Percentiles rank a stretch among this genome's conserved stretches.
Evolutionary conservation across 768 basidiomycete genomes (phyloP).

Genomic region (Tylopilus felleus): DNA sequence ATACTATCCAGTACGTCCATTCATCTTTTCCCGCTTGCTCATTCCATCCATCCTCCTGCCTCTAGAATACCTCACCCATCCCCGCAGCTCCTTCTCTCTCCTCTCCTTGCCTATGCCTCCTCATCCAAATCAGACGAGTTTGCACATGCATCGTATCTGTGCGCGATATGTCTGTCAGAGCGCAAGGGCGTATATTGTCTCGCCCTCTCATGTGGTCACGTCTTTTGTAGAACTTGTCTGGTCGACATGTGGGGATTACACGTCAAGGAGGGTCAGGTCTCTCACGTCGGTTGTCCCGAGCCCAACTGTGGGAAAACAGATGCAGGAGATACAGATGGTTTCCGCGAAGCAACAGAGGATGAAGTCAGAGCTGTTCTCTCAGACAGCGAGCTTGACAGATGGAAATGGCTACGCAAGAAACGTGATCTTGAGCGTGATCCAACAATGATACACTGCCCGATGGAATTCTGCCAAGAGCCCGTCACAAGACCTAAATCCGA

Average conservation of each 20-base stretch:
- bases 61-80: constrained; percentile 49
- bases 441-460: constrained; percentile 75
- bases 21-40: constrained; percentile 28
- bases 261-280: constrained; percentile 75
- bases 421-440: constrained; percentile 75
- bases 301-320: constrained; percentile 64
- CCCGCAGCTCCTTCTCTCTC: constrained; percentile 48
- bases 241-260: constrained; percentile 79
- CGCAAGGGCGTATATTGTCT: constrained; percentile 76
- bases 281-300: constrained; percentile 77
- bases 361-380: constrained; percentile 72
- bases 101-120: constrained; percentile 49
- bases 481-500: constrained; percentile 53
- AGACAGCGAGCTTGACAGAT: constrained; percentile 61
- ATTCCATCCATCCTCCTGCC: not conserved
- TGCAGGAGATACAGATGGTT: constrained; percentile 22
- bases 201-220: constrained; percentile 65
- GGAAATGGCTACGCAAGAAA: constrained; percentile 77
- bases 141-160: constrained; percentile 60
- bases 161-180: constrained; percentile 71
- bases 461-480: constrained; percentile 75
- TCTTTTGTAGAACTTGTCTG: constrained; percentile 82
- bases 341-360: constrained; percentile 58
- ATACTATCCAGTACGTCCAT: constrained; percentile 29
- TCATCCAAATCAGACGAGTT: constrained; percentile 51